Percentiles rank a stretch among this genome's conserved stretches.
These are phyloP conservation scores for Agrocybe pediades DNA, from an alignment of 768 basidiomycete genomes.

Conservation along the genomic window DNA sequence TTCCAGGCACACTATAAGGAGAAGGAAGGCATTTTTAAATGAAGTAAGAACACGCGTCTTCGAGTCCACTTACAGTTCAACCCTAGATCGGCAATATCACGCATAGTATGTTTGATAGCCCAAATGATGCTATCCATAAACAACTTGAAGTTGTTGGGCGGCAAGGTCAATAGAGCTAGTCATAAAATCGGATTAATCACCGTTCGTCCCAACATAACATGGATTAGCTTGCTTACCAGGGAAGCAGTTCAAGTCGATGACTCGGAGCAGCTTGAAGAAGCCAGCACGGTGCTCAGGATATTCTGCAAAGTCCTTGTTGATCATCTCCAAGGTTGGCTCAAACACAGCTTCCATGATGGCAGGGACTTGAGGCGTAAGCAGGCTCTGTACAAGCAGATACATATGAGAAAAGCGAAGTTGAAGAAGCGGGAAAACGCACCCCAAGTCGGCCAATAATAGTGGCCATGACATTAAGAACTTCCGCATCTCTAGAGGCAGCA, in stretches of 20 bases:
- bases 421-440: slow-evolving; percentile 63
- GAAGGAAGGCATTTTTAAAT: slow-evolving; percentile 5
- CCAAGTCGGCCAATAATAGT: slow-evolving; percentile 89
- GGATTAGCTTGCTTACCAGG: slow-evolving; percentile 58
- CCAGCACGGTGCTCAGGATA: slow-evolving; percentile 97
- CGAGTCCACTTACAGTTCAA: slow-evolving; percentile 59
- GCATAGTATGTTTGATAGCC: slow-evolving; percentile 99
- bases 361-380: slow-evolving; percentile 91
- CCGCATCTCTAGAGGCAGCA: slow-evolving; percentile 90
- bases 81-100: slow-evolving; percentile 94
- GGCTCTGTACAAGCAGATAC: slow-evolving; percentile 45
- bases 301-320: slow-evolving; percentile 99
- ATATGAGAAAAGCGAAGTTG: too few species aligned
- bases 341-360: slow-evolving; percentile 97
- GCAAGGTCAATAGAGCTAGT: slow-evolving; percentile 79
- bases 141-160: slow-evolving; percentile 93
- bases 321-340: slow-evolving; percentile 96
- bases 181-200: slow-evolving; percentile 8
- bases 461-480: slow-evolving; percentile 96
- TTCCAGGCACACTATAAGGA: slow-evolving; percentile 77
- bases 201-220: slow-evolving; percentile 1
- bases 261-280: slow-evolving; percentile 93
- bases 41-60: not conserved
- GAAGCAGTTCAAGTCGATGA: slow-evolving; percentile 94
- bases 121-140: slow-evolving; percentile 98